Conservation (phyloP, 2,329 filamentous ascomycete species). For the Dothistroma septosporum region DNA sequence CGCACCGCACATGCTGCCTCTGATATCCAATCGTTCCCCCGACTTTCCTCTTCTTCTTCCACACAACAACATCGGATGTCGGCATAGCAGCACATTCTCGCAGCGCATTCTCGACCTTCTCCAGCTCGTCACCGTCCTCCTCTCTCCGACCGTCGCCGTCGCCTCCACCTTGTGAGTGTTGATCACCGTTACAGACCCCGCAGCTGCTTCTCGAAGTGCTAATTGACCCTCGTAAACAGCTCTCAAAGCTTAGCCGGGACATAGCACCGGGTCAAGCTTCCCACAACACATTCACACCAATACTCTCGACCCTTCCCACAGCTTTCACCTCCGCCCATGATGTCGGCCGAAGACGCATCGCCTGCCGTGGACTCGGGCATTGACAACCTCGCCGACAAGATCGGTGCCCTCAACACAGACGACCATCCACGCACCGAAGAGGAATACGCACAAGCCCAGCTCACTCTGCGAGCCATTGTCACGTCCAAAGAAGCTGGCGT, state of each 20-base stretch:
- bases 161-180: neutral
- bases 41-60: neutral
- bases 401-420: constrained; percentile 41
- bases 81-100: neutral
- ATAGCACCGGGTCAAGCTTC: neutral
- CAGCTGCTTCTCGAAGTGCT: neutral
- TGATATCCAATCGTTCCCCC: neutral
- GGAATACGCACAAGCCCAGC: constrained; percentile 86
- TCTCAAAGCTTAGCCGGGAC: neutral
- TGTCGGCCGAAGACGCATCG: constrained; percentile 32
- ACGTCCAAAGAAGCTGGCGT: constrained; percentile 98
- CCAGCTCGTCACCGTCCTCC: constrained; percentile 1
- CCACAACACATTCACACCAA: neutral
- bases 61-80: constrained; percentile 1
- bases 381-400: constrained; percentile 38
- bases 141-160: neutral
- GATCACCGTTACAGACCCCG: neutral
- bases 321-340: constrained; percentile 7
- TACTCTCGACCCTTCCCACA: neutral
- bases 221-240: neutral
- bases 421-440: constrained; percentile 93
- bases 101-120: neutral
- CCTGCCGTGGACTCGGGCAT: constrained; percentile 30
- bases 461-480: constrained; percentile 94
- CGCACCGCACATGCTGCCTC: neutral